Evolutionary conservation across 352 stramenopile genomes (phyloP), one percentile per base, ranked within the genome.

Genomic region (Phytophthora citricola): DNA sequence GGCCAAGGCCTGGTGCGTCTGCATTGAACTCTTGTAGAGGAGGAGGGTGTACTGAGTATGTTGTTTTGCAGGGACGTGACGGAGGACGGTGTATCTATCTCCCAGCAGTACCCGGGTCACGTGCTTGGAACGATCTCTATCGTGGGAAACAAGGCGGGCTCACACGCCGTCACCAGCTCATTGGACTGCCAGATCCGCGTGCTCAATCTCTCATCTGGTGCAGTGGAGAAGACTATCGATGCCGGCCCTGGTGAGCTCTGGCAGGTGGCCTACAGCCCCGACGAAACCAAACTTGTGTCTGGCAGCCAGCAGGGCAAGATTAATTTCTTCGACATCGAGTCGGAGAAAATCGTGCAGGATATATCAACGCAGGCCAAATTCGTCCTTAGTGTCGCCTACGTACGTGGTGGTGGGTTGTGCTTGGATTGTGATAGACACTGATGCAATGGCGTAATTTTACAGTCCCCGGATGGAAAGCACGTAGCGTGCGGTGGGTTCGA

Each of bases 281-380:
- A 95, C 51, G 89, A 96, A 62, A 89, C 83, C 52, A 86, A 92
- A 44, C 60, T 95, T 41, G 86, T 82, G 49, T 90, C 89, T 5
- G 88, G 89, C 22, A 93, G 85, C 54, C 85, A 95, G 60, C 83
- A 93, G 64, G 85, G 88, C 41, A 96, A 95, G 66, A 88, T 97
- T 69, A 97, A 95, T 66, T 69, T 95, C 48, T 91, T 94, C 40
- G 85, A 97, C 63, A 62, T 94, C 15, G 81, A 93, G 55, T 67
- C 71, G 34, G 86, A 94, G 63, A 93, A 93, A 61, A 84, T 92
- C 52, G 78, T 80, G 59, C 78, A 89, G 29, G 85, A 92, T 68
- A 91, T 94, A 61, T 38, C 66, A 8, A 91, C 81, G 0, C 78
- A 82, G 60, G 78, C 82, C 64, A 92, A 93, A 56, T 93, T 92